A percentile compares a stretch with the other conserved stretches of the same genome.
These are phyloP conservation scores for Sporisorium exsertum DNA, from an alignment of 1,284 basidiomycete genomes.

Conservation along the genomic window DNA sequence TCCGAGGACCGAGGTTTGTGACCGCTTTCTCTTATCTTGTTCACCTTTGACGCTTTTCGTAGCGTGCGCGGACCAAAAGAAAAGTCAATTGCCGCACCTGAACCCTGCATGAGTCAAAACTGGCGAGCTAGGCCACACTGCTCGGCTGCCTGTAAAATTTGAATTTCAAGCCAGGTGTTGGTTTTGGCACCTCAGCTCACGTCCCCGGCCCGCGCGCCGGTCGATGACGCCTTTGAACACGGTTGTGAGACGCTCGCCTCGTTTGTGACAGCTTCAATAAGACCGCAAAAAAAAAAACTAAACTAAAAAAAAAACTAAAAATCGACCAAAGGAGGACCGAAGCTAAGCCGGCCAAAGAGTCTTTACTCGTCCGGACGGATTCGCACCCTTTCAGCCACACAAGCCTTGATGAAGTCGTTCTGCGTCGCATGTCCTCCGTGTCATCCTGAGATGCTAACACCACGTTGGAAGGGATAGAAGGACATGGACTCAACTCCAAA, in stretches of 20 bases:
- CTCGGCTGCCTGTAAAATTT: neutral
- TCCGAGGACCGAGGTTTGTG: no score
- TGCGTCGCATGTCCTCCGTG: no score
- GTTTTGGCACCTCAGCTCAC: neutral
- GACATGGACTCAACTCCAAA: no score
- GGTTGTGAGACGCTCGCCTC: neutral
- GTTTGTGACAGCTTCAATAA: no score
- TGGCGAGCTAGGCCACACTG: neutral
- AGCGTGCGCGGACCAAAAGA: neutral
- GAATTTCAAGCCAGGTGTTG: neutral
- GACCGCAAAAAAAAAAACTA: no score
- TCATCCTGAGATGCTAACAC: neutral
- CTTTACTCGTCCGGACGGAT: neutral
- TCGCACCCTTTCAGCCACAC: neutral
- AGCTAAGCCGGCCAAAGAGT: neutral
- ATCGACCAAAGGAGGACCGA: conserved; percentile 1
- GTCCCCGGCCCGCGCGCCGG: no score
- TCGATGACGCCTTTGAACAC: neutral
- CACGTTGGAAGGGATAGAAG: no score
- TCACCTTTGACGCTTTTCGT: no score
- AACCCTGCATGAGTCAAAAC: neutral
- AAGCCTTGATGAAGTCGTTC: neutral
- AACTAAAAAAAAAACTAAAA: no score
- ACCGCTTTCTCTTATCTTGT: conserved; percentile 1
- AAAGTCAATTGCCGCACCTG: neutral